A percentile compares a stretch with the other conserved stretches of the same genome.
Evolutionary conservation across 306 rosid genomes (phyloP).

Genomic region (Inga laurina): DNA sequence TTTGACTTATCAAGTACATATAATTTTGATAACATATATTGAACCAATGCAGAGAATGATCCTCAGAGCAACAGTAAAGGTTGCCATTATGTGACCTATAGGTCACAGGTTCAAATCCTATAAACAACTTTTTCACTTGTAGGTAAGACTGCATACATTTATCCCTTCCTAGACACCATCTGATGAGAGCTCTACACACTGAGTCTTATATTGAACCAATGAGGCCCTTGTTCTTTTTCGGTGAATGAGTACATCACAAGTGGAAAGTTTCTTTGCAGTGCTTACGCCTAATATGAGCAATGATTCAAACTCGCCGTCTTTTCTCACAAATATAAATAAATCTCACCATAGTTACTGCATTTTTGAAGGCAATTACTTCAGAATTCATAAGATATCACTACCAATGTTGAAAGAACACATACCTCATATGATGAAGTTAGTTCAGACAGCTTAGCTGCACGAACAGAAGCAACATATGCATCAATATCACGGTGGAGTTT

Average conservation of each 20-base stretch:
- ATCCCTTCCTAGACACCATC: too few species aligned
- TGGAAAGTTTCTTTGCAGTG: too few species aligned
- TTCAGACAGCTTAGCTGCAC: constrained; percentile 79
- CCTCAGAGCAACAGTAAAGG: too few species aligned
- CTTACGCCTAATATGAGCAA: too few species aligned
- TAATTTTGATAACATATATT: constrained; percentile 5
- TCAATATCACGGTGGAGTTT: constrained; percentile 89
- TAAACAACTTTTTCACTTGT: too few species aligned
- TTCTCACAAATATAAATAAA: constrained; percentile 4
- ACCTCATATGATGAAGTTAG: constrained; percentile 76
- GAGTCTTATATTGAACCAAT: too few species aligned
- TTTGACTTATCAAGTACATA: not conserved
- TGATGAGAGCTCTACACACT: too few species aligned
- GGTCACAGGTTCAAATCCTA: too few species aligned
- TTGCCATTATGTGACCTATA: too few species aligned
- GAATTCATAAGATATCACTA: constrained; percentile 25
- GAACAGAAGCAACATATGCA: constrained; percentile 68
- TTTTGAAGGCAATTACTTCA: constrained; percentile 23
- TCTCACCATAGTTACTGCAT: constrained; percentile 5
- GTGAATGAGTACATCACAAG: too few species aligned
- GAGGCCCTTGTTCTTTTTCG: too few species aligned
- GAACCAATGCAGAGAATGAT: not conserved
- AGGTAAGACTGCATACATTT: too few species aligned
- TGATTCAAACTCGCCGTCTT: not conserved
- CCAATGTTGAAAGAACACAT: constrained; percentile 2